Percentiles rank a stretch among this genome's conserved stretches.
Evolutionary conservation across 345 rosid species (phyloP).

Genomic region (Cardiospermum halicacabum): DNA sequence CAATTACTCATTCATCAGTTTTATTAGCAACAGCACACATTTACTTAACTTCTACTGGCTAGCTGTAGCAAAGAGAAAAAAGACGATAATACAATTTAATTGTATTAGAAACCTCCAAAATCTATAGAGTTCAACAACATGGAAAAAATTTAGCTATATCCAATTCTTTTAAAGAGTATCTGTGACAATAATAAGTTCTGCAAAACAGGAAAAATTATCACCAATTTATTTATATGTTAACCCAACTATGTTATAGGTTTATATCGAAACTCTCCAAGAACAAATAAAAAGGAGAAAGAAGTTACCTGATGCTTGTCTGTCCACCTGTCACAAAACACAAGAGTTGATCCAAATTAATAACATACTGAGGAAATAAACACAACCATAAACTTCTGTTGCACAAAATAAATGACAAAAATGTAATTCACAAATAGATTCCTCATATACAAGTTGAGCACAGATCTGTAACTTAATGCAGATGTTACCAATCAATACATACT

Average conservation of each 20-base stretch:
- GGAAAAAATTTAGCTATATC: neutral
- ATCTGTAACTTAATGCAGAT: neutral
- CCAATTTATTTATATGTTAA: neutral
- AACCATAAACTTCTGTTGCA: neutral
- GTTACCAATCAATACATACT: neutral
- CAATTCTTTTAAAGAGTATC: neutral
- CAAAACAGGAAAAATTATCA: neutral
- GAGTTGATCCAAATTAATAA: slow-evolving; percentile 6
- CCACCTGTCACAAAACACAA: slow-evolving; percentile 50
- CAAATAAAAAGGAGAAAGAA: neutral
- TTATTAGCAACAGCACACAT: neutral
- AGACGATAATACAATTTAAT: neutral
- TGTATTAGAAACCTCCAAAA: neutral
- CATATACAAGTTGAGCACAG: neutral
- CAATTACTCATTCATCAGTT: neutral
- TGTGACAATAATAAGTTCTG: neutral
- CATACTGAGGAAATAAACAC: neutral
- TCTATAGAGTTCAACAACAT: neutral
- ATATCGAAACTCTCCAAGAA: neutral
- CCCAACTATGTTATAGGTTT: neutral
- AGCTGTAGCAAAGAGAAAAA: neutral
- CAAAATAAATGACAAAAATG: slow-evolving; percentile 1
- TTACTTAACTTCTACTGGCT: neutral
- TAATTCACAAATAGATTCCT: neutral
- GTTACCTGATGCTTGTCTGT: slow-evolving; percentile 74